phyloP scores from a whole-genome alignment of 345 rosid genomes.

The Corymbia maculata region DNA sequence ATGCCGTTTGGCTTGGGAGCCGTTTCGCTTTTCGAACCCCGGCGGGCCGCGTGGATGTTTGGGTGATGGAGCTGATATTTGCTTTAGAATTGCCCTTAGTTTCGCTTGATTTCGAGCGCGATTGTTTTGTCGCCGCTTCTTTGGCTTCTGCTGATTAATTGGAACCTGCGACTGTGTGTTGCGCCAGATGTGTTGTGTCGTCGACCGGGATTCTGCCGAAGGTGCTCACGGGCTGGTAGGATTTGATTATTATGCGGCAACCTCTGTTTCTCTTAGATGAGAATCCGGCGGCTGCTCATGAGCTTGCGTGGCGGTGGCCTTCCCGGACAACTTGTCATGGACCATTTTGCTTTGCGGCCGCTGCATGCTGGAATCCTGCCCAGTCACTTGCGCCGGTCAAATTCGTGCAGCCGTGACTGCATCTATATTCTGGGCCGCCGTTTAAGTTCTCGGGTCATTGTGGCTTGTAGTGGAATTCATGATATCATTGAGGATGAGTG shows the following conservation, averaged over 20 bases:
- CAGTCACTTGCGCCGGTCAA: not conserved
- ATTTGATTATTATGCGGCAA: not conserved
- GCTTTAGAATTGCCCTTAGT: not conserved
- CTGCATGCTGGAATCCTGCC: not conserved
- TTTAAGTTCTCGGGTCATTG: conserved; percentile 2
- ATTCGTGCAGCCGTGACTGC: not conserved
- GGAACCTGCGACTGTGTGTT: not conserved
- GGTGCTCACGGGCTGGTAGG: not conserved
- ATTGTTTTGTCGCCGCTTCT: not conserved
- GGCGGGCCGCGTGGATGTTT: not conserved
- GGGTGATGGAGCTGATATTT: not conserved
- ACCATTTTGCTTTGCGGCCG: not conserved
- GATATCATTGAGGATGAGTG: conserved; percentile 38
- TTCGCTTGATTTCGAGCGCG: not conserved
- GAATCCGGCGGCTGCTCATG: not conserved
- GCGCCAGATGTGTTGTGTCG: not conserved
- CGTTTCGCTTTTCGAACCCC: not conserved
- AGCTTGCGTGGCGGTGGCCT: not conserved
- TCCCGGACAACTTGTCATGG: not conserved
- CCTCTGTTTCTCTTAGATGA: not conserved
- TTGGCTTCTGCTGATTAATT: not conserved
- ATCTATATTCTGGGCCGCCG: not conserved
- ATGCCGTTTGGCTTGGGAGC: not conserved
- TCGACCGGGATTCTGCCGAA: not conserved
- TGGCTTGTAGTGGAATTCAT: conserved; percentile 35